Evolutionary conservation across 2,329 filamentous ascomycete genomes (phyloP), one percentile per base, ranked within the genome.

Genomic region (Aspergillus niger): DNA sequence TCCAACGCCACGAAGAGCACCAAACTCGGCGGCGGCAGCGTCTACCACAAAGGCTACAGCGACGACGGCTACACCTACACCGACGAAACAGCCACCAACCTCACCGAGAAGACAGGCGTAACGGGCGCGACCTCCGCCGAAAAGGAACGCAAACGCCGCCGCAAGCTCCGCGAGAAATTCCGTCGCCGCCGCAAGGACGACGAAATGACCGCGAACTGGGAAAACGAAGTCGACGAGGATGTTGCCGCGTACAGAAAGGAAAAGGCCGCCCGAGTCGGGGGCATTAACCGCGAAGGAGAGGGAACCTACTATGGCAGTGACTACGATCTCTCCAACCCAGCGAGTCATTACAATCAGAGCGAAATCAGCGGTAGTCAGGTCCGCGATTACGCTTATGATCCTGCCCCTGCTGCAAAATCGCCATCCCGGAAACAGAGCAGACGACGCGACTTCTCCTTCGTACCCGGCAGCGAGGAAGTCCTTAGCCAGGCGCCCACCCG

Each of bases 201-300:
- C 26, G 53, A 55, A 26, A 30, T 43, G 53, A 55, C 53, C 3
- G 26, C 39, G 69, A 80, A 81, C 70, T 83, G 87, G 69, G 89
- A 91, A 73, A 83, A 82, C 41, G 82, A 82, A 55, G 88, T 85
- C 24, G 81, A 88, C 67, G 80, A 86, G 50, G 89, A 95, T 62
- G 85, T 98, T 58, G 86, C 89, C 60, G 86, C 86, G 36, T 98
- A 98, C 81, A 90, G 93, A 24, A 85, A 92, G 71, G 94, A 98
- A 79, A 91, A 89, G 74, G 82, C 92, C 2, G 94, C 94, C 0
- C 85, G 90, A 55, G 92, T 98, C 2, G 94, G 94, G 38, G 94
- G 94, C 20, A 80, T 98, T 75, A 98, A 98, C 78, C 88, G 89
- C 69, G 83, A 90, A 67, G 84, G 88, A 47, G 94, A 97, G 67